phyloP scores from a whole-genome alignment of 768 basidiomycete species.

The Rhodotorula kratochvilovae region DNA sequence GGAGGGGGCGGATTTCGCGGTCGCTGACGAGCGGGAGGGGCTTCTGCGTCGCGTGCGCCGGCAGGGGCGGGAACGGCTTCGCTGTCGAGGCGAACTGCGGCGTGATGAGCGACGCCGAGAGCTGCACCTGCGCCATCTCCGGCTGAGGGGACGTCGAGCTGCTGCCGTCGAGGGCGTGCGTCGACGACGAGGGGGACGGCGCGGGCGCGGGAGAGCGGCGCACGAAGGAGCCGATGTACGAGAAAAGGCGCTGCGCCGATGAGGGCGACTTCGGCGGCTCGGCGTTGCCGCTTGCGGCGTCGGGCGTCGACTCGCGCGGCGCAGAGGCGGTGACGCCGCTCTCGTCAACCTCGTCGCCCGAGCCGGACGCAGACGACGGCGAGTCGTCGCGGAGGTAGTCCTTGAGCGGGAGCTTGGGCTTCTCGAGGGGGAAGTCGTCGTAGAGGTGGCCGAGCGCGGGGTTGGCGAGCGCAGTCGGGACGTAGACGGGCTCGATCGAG shows the following conservation, averaged over 20 bases:
- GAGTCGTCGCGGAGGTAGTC: not conserved
- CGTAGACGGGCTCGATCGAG: conserved; percentile 21
- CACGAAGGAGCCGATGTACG: conserved; percentile 33
- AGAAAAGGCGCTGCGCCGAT: conserved; percentile 21
- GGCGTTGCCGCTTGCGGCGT: not conserved
- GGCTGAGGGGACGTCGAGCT: conserved; percentile 1
- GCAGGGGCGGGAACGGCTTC: not conserved
- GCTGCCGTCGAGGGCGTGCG: not conserved
- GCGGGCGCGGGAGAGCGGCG: conserved; percentile 19
- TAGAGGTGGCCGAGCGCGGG: conserved; percentile 33
- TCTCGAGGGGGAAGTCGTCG: conserved; percentile 27
- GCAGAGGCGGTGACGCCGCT: not conserved
- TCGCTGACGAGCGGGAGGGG: conserved; percentile 9
- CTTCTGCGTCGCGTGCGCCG: not conserved
- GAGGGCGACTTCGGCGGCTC: not conserved
- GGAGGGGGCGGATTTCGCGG: conserved; percentile 27
- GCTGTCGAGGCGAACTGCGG: conserved; percentile 7
- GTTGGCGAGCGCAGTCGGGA: conserved; percentile 31
- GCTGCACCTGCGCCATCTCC: conserved; percentile 14
- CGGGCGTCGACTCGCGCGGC: conserved; percentile 6
- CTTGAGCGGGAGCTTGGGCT: conserved; percentile 24
- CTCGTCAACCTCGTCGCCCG: not conserved
- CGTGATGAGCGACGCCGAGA: not conserved
- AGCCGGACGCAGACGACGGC: not conserved
- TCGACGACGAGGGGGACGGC: conserved; percentile 2